phyloP scores from a whole-genome alignment of 179 eudicot species.

The Vitellaria paradoxa region DNA sequence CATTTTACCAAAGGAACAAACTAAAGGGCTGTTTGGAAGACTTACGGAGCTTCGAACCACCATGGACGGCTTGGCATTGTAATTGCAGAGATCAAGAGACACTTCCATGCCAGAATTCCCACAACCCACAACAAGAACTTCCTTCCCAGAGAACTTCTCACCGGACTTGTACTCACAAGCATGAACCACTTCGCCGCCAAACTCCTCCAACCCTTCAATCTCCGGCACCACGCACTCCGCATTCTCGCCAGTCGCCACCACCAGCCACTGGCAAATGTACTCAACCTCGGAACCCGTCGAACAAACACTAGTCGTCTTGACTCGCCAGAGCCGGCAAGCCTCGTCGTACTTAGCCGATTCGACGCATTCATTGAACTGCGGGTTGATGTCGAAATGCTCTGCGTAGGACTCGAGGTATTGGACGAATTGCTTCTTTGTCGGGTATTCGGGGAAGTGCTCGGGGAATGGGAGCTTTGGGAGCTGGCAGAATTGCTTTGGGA shows the following conservation, averaged over 20 bases:
- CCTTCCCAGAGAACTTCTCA: constrained; percentile 49
- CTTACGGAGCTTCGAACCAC: constrained; percentile 84
- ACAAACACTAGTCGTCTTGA: constrained; percentile 34
- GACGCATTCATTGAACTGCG: constrained; percentile 72
- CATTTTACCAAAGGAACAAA: background rate
- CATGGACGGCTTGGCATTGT: constrained; percentile 71
- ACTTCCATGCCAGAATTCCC: constrained; percentile 96
- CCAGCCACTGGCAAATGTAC: constrained; percentile 83
- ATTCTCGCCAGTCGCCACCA: constrained; percentile 92
- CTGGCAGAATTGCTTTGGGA: constrained; percentile 19
- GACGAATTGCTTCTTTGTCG: constrained; percentile 73
- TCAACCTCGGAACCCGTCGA: constrained; percentile 48
- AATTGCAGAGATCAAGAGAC: constrained; percentile 78
- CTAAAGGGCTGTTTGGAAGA: background rate
- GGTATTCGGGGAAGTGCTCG: constrained; percentile 79
- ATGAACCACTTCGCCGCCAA: constrained; percentile 72
- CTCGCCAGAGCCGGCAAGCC: constrained; percentile 65
- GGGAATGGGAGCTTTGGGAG: constrained; percentile 64
- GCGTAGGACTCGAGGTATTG: constrained; percentile 80
- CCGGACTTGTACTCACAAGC: constrained; percentile 86
- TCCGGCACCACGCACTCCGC: constrained; percentile 82
- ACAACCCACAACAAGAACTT: constrained; percentile 85
- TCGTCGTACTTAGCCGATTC: constrained; percentile 66
- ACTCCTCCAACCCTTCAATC: constrained; percentile 60
- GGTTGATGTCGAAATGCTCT: constrained; percentile 53